These are phyloP conservation scores for Mycocentrospora acerina DNA, from an alignment of 2,329 filamentous ascomycete species.

Conservation along the genomic window DNA sequence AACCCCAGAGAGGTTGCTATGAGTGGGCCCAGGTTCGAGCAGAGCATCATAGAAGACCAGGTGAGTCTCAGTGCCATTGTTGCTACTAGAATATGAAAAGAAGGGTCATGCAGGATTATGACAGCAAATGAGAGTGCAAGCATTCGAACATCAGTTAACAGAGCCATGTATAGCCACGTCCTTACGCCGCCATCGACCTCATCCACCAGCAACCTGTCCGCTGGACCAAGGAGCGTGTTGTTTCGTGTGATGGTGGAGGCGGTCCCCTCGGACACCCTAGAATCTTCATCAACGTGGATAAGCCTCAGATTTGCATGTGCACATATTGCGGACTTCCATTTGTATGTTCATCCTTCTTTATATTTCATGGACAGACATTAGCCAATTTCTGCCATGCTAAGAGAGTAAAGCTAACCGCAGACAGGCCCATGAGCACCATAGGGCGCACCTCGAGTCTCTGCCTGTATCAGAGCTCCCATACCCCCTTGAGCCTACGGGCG, in stretches of 20 bases:
- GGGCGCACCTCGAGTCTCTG: conserved; percentile 78
- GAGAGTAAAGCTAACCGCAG: conserved; percentile 11
- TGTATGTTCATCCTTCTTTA: conserved; percentile 59
- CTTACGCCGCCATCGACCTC: conserved; percentile 87
- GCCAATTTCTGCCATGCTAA: not conserved
- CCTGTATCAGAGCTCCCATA: conserved; percentile 77
- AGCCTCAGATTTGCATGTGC: conserved; percentile 88
- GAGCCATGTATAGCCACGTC: conserved; percentile 67
- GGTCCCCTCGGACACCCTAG: conserved; percentile 86
- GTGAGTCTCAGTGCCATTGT: conserved; percentile 53
- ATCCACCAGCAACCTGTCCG: conserved; percentile 93
- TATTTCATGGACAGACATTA: not conserved
- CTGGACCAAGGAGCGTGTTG: conserved; percentile 81
- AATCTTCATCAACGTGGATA: conserved; percentile 98
- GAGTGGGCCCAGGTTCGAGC: conserved; percentile 93
- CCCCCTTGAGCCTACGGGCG: conserved; percentile 67
- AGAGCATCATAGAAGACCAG: conserved; percentile 91
- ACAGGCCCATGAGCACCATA: conserved; percentile 88
- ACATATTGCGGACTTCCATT: conserved; percentile 92
- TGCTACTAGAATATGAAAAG: not conserved
- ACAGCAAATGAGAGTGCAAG: not conserved
- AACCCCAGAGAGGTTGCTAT: conserved; percentile 79
- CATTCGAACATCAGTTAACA: conserved; percentile 20
- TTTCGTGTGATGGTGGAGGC: conserved; percentile 89
- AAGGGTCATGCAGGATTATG: not conserved